phyloP scores from a whole-genome alignment of 108 stramenopile species.

The Chaetoceros tenuissimus region DNA sequence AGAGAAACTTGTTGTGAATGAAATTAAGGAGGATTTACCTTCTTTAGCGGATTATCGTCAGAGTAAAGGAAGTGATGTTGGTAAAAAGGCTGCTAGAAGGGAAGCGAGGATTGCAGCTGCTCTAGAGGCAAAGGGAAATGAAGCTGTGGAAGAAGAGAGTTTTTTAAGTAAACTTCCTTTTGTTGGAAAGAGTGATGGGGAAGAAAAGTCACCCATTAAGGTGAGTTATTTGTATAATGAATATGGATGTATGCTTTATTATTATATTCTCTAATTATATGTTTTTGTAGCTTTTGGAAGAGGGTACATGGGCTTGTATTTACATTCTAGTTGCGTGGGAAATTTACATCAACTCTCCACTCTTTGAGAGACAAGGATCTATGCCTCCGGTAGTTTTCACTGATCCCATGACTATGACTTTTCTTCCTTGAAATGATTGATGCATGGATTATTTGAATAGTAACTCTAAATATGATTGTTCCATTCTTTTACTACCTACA shows the following conservation, averaged over 20 bases:
- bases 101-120: constrained; percentile 45
- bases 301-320: constrained; percentile 75
- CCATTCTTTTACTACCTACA: no score
- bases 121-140: constrained; percentile 18
- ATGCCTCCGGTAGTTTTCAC: constrained; percentile 71
- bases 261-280: neutral
- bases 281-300: constrained; percentile 36
- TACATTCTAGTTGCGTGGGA: constrained; percentile 74
- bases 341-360: constrained; percentile 80
- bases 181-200: constrained; percentile 17
- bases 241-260: no score
- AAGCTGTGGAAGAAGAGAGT: constrained; percentile 17
- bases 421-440: neutral
- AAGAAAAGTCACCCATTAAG: constrained; percentile 26
- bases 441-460: neutral
- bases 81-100: constrained; percentile 52
- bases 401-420: neutral
- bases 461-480: no score
- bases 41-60: constrained; percentile 37
- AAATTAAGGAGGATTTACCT: constrained; percentile 35
- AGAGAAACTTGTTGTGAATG: constrained; percentile 39
- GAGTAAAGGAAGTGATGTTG: constrained; percentile 20
- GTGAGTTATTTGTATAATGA: neutral
- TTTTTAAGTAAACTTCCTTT: constrained; percentile 24
- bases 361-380: constrained; percentile 77